Base-by-base conservation (phyloP, 78 protist genomes). In the Speleostelium caveatum region DNA sequence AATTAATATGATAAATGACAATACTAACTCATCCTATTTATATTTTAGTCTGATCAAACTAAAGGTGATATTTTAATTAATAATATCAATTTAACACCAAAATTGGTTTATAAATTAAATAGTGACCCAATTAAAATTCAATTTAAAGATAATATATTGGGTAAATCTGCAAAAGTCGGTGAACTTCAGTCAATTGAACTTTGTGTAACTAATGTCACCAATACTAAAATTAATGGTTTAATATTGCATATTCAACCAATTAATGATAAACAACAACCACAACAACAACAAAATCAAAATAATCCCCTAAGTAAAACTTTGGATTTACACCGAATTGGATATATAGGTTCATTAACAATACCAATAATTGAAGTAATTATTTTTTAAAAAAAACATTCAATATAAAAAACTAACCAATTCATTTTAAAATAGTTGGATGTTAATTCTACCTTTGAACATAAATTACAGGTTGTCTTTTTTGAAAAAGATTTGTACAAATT, bases 301-400 rank as follows among this genome's bases (percentile, higher is more conserved):
- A 10, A 45, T 45, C 53, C 10, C 6, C 6, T 10, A 6, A 45
- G 10, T 45, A 45, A 49, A 51, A n/a, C n/a, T n/a, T n/a, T n/a
- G n/a, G n/a, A n/a, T n/a, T n/a, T n/a, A n/a, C n/a, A n/a, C n/a
- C n/a, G n/a, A n/a, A 5, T 83, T 22, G 91, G 91, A 19, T 83
- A 69, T 69, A 59, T 83, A 30, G 91, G 91, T n/a, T 83, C 91
- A 55, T 39, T 83, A 12, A 83, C 91, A 3, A 59, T 73, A 16
- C 91, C 91, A 39, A 83, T 83, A n/a, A 41, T 36, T 59, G 91
- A 83, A 3, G 79, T 73, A 73, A 30, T 1, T 73, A 56, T n/a
- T 58, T 19, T n/a, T 6, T 16, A n/a, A n/a, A 19, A 58, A 19
- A 58, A 14, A n/a, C 16, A 58, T 14, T 58, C 63, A 14, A 19